A percentile compares a stretch with the other conserved stretches of the same genome.
phyloP scores from a whole-genome alignment of 805 yeast genomes.

The Vanderwaltozyma yarrowii region DNA sequence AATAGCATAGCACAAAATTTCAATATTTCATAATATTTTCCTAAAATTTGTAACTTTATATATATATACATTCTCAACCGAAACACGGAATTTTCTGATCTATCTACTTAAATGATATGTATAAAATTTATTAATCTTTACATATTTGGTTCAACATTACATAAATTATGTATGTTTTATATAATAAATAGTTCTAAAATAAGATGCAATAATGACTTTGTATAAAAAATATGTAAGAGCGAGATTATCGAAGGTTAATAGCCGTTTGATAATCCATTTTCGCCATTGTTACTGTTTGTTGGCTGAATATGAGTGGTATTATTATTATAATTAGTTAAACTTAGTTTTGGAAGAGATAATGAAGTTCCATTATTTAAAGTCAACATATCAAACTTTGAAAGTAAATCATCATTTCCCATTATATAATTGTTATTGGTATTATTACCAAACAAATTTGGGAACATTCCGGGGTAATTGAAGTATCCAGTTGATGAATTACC shows the following conservation, averaged over 20 bases:
- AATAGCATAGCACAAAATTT: neutral
- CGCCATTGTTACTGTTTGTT: neutral
- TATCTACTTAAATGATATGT: too few species aligned
- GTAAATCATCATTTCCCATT: slow-evolving; percentile 16
- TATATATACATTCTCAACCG: too few species aligned
- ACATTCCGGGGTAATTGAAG: slow-evolving; percentile 26
- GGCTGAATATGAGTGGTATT: slow-evolving; percentile 1
- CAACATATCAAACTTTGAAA: slow-evolving; percentile 23
- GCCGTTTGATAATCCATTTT: neutral
- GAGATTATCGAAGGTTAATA: too few species aligned
- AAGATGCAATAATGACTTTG: too few species aligned
- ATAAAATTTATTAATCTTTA: too few species aligned
- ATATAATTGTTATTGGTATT: slow-evolving; percentile 7
- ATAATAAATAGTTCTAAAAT: too few species aligned
- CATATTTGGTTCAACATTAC: too few species aligned
- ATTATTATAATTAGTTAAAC: slow-evolving; percentile 18
- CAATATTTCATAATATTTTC: neutral
- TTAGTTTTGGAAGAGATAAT: slow-evolving; percentile 24
- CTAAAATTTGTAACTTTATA: too few species aligned
- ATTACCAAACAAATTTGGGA: slow-evolving; percentile 10
- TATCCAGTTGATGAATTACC: slow-evolving; percentile 4
- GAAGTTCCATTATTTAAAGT: slow-evolving; percentile 22
- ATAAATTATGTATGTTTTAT: too few species aligned
- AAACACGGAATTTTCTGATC: too few species aligned
- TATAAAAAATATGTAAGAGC: too few species aligned